A percentile compares a stretch with the other conserved stretches of the same genome.
Evolutionary conservation across 2,329 filamentous ascomycete genomes (phyloP).

Genomic region (Coleophoma eucalyptorum): DNA sequence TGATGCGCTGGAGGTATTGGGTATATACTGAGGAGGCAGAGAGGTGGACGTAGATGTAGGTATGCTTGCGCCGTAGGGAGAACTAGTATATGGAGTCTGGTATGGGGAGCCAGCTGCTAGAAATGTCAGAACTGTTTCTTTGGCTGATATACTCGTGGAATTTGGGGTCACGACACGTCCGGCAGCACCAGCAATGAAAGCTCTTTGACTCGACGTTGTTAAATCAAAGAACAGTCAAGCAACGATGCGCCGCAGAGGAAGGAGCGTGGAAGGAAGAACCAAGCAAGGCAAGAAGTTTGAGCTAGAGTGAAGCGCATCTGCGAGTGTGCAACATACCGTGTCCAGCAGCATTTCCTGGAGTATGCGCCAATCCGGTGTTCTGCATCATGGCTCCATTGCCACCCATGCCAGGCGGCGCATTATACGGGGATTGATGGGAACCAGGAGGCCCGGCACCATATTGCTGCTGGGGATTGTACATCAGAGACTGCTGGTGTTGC

Average conservation of each 20-base stretch:
- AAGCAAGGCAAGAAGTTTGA: neutral
- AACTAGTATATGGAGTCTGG: constrained; percentile 53
- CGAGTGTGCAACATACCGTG: constrained; percentile 25
- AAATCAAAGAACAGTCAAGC: no score
- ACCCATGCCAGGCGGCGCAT: constrained; percentile 18
- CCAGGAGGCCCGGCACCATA: constrained; percentile 16
- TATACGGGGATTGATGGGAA: neutral
- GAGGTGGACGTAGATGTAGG: constrained; percentile 30
- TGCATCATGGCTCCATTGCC: constrained; percentile 54
- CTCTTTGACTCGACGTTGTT: no score
- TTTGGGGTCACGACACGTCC: constrained; percentile 11
- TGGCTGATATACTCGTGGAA: constrained; percentile 10
- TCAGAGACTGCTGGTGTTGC: constrained; percentile 41
- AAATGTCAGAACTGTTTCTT: constrained; percentile 23
- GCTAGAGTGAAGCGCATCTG: neutral
- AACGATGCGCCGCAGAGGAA: no score
- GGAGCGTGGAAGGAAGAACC: no score
- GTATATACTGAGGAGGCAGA: constrained; percentile 54
- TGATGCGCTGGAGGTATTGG: constrained; percentile 42
- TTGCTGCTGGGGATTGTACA: constrained; percentile 45
- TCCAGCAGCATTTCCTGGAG: constrained; percentile 15
- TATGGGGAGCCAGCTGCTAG: constrained; percentile 45
- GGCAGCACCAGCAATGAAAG: constrained; percentile 1
- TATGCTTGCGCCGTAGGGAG: constrained; percentile 44
- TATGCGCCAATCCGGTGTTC: constrained; percentile 29